phyloP scores from a whole-genome alignment of 78 protist species.

The Dictyostelium intermedium region DNA sequence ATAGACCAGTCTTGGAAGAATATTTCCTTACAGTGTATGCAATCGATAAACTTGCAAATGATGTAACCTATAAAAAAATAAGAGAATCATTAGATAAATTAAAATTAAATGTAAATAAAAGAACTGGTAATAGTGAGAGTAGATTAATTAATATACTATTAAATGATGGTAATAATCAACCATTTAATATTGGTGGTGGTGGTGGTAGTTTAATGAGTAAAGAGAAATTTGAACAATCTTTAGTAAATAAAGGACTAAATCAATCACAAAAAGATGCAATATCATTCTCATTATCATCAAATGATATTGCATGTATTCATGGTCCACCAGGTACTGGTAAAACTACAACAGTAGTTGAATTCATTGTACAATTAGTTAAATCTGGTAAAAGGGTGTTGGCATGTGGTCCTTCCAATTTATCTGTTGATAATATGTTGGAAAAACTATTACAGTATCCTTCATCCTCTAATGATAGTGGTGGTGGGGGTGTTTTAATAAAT shows the following conservation, averaged over 20 bases:
- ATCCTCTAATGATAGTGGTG: not conserved
- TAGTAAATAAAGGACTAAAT: constrained; percentile 24
- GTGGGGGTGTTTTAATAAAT: not conserved
- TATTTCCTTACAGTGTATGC: not conserved
- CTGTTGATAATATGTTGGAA: constrained; percentile 85
- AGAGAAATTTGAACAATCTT: not conserved
- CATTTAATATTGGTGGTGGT: not conserved
- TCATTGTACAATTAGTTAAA: constrained; percentile 75
- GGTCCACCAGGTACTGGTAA: constrained; percentile 95
- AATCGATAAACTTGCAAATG: constrained; percentile 77
- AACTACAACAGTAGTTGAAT: constrained; percentile 89
- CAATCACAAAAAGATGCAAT: constrained; percentile 79
- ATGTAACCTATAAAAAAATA: constrained; percentile 83
- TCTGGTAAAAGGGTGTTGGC: constrained; percentile 83
- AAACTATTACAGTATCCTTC: not conserved
- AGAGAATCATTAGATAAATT: constrained; percentile 42
- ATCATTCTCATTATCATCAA: constrained; percentile 48
- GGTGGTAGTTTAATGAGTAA: not conserved
- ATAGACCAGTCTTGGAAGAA: not conserved
- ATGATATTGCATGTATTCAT: constrained; percentile 87
- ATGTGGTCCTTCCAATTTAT: constrained; percentile 90
- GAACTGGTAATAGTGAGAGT: not conserved
- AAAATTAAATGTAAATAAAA: not conserved
- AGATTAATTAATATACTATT: not conserved
- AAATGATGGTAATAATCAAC: not conserved